Percentiles rank a stretch among this genome's conserved stretches.
These are phyloP conservation scores for Cicer yamashitae DNA, from an alignment of 306 rosid genomes.

Conservation along the genomic window DNA sequence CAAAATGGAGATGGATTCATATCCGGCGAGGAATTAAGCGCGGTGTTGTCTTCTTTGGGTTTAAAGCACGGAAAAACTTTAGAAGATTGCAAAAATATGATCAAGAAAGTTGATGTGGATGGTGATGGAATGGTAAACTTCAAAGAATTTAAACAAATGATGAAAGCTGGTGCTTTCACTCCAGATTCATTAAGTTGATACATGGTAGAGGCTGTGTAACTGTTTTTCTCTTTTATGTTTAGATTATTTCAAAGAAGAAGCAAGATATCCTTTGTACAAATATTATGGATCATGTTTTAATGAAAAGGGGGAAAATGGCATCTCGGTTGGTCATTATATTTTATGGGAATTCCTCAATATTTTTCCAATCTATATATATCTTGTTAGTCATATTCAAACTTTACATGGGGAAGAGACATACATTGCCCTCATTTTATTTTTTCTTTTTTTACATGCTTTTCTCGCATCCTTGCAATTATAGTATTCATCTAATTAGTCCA, in stretches of 20 bases:
- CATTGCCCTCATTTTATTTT: background rate
- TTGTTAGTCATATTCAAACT: background rate
- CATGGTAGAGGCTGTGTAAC: conserved; percentile 2
- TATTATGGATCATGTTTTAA: conserved; percentile 13
- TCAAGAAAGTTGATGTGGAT: conserved; percentile 53
- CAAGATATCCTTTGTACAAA: conserved; percentile 29
- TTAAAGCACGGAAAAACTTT: conserved; percentile 41
- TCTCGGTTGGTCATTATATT: conserved; percentile 35
- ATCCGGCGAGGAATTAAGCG: conserved; percentile 53
- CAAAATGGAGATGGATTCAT: conserved; percentile 59
- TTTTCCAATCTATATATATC: conserved; percentile 7
- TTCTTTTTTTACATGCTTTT: background rate
- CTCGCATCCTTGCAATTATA: background rate
- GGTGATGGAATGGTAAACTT: conserved; percentile 60
- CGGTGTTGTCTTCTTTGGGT: conserved; percentile 51
- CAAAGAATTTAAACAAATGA: conserved; percentile 56
- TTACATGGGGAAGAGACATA: background rate
- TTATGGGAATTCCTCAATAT: conserved; percentile 35
- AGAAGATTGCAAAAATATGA: conserved; percentile 56
- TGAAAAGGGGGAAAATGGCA: background rate
- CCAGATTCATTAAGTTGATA: conserved; percentile 40
- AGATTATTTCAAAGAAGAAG: conserved; percentile 38
- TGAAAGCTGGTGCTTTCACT: conserved; percentile 50
- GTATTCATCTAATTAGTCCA: background rate
- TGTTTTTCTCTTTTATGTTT: conserved; percentile 19